Conservation (phyloP, 2,329 filamentous ascomycete species). For the Alternaria tenuissima region DNA sequence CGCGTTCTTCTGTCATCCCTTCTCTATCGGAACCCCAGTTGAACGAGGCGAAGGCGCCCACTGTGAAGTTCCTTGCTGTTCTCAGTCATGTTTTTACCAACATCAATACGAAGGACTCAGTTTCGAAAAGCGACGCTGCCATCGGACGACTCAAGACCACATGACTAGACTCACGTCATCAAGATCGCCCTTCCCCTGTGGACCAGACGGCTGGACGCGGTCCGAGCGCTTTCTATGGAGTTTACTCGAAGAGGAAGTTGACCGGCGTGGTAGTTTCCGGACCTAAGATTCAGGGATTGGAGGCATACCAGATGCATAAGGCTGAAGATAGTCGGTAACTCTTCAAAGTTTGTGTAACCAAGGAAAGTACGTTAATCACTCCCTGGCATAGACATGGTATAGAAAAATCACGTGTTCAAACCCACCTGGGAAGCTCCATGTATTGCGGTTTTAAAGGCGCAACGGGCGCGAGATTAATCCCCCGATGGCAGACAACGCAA, state of each 20-base stretch:
- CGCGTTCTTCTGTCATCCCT: neutral
- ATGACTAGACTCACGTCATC: neutral
- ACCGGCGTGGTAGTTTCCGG: neutral
- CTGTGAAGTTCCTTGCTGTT: too few species aligned
- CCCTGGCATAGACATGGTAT: neutral
- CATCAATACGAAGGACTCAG: neutral
- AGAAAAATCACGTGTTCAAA: neutral
- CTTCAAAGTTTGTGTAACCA: neutral
- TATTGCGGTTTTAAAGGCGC: neutral
- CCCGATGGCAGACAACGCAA: constrained; percentile 4
- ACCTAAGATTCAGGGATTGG: neutral
- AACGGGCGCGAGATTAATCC: constrained; percentile 2
- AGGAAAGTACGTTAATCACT: neutral
- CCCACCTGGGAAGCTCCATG: neutral
- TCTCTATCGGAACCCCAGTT: rapidly evolving
- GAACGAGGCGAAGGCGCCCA: too few species aligned
- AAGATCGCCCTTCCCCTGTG: neutral
- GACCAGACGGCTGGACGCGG: neutral
- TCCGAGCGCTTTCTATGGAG: neutral
- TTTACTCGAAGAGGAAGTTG: neutral
- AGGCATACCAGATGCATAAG: neutral
- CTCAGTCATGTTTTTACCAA: too few species aligned
- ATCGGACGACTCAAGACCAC: neutral
- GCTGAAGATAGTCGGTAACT: neutral
- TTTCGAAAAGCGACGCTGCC: neutral